Conservation (phyloP, 2,329 filamentous ascomycete genomes). For the Colletotrichum sp. region DNA sequence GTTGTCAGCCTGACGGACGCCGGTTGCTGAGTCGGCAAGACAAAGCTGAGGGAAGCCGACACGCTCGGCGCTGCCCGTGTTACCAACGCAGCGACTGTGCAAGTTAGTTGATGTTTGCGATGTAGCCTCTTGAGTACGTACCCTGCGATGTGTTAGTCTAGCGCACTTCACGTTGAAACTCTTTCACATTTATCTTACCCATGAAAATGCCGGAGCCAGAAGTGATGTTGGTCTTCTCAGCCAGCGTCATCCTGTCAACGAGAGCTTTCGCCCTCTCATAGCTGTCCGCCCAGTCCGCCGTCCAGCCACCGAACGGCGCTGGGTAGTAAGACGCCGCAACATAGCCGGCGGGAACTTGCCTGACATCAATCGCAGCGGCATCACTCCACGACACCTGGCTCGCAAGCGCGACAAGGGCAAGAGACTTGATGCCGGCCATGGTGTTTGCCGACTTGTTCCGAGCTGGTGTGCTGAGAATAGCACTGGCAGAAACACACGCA, state of each 20-base stretch:
- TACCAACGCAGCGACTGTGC: slow-evolving; percentile 71
- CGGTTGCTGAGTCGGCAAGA: slow-evolving; percentile 74
- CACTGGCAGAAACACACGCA: neutral
- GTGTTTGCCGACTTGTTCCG: neutral
- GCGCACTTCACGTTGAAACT: neutral
- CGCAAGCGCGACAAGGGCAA: slow-evolving; percentile 10
- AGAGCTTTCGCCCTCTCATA: slow-evolving; percentile 73
- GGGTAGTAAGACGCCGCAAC: slow-evolving; percentile 72
- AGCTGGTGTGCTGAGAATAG: neutral
- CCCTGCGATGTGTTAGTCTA: slow-evolving; percentile 23
- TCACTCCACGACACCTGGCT: neutral
- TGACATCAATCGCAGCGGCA: slow-evolving; percentile 1
- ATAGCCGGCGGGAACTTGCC: slow-evolving; percentile 29
- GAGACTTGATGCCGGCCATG: neutral
- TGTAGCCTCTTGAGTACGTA: slow-evolving; percentile 8
- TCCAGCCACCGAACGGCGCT: slow-evolving; percentile 75
- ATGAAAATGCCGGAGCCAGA: slow-evolving; percentile 74
- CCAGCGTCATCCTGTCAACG: slow-evolving; percentile 78
- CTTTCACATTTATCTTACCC: slow-evolving; percentile 49
- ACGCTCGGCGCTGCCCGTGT: slow-evolving; percentile 73
- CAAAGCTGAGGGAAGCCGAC: slow-evolving; percentile 77
- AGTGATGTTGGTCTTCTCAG: slow-evolving; percentile 81
- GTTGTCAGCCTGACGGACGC: slow-evolving; percentile 75
- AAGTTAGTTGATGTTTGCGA: neutral
- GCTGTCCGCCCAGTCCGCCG: slow-evolving; percentile 69